A percentile compares a stretch with the other conserved stretches of the same genome.
Conservation (phyloP, 2,329 filamentous ascomycete species). For the Amylocarpus encephaloides region DNA sequence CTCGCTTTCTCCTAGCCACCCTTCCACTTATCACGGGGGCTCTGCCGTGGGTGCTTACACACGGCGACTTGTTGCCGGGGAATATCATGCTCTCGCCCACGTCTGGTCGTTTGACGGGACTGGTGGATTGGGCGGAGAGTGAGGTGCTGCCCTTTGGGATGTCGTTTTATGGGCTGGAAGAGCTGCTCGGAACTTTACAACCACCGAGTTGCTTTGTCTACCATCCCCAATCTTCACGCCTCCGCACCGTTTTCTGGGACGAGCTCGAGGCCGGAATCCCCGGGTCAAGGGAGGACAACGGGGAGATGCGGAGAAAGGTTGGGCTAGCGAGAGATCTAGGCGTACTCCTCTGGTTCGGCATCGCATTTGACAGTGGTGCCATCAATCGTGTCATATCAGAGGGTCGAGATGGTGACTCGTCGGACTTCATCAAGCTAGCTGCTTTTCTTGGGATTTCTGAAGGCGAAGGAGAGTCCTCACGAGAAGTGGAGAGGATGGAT, state of each 20-base stretch:
- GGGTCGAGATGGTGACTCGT: slow-evolving; percentile 44
- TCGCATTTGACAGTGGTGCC: slow-evolving; percentile 54
- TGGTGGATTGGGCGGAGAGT: slow-evolving; percentile 61
- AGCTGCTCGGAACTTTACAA: slow-evolving; percentile 42
- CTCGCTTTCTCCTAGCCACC: slow-evolving; percentile 22
- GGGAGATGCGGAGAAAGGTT: slow-evolving; percentile 32
- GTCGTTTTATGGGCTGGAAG: slow-evolving; percentile 54
- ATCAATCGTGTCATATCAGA: slow-evolving; percentile 52
- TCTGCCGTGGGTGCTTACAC: slow-evolving; percentile 51
- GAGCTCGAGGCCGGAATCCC: slow-evolving; percentile 33
- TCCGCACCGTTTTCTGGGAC: slow-evolving; percentile 47
- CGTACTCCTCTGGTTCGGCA: slow-evolving; percentile 56
- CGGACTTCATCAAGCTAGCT: slow-evolving; percentile 48
- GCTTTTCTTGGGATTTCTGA: slow-evolving; percentile 18
- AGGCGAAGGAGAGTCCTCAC: background rate
- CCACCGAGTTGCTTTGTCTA: slow-evolving; percentile 32
- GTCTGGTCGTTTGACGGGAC: slow-evolving; percentile 41
- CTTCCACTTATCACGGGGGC: slow-evolving; percentile 33
- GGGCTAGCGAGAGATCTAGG: slow-evolving; percentile 45
- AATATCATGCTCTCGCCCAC: slow-evolving; percentile 48
- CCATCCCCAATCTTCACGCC: slow-evolving; percentile 35
- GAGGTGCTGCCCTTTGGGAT: slow-evolving; percentile 55
- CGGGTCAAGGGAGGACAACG: slow-evolving; percentile 9
- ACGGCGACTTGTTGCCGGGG: slow-evolving; percentile 52
- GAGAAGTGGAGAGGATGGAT: too few species aligned